A percentile compares a stretch with the other conserved stretches of the same genome.
Evolutionary conservation across 805 yeast species (phyloP).

Genomic region (Barnettozyma siamensis): DNA sequence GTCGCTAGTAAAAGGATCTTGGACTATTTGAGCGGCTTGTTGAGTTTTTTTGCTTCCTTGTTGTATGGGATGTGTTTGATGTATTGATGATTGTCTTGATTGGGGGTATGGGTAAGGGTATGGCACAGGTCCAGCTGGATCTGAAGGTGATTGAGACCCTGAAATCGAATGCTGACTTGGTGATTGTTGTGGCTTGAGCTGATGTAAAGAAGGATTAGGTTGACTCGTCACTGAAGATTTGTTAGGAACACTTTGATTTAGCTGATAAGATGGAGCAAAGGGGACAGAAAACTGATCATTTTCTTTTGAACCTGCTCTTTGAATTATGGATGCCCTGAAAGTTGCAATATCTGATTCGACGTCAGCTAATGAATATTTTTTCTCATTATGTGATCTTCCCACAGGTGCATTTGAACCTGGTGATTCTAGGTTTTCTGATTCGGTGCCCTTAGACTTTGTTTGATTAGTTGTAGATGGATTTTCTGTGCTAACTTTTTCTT

Average conservation of each 20-base stretch:
- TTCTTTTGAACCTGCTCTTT: constrained; percentile 23
- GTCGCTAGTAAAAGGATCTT: constrained; percentile 22
- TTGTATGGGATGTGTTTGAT: constrained; percentile 4
- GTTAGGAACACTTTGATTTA: constrained; percentile 16
- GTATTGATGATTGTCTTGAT: constrained; percentile 5
- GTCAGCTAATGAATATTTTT: constrained; percentile 12
- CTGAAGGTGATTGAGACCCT: constrained; percentile 12
- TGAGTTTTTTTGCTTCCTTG: constrained; percentile 2
- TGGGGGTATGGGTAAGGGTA: constrained; percentile 24
- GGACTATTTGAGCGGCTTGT: constrained; percentile 12
- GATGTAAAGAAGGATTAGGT: background rate
- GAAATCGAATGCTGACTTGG: background rate
- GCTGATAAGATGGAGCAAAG: constrained; percentile 23
- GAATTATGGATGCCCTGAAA: constrained; percentile 23
- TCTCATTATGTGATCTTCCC: constrained; percentile 2
- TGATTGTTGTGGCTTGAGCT: constrained; percentile 5
- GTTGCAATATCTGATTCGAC: constrained; percentile 21
- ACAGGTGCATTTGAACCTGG: constrained; percentile 14
- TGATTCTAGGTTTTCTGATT: constrained; percentile 15
- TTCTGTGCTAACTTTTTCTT: background rate
- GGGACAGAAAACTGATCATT: constrained; percentile 20
- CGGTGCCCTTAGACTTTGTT: background rate
- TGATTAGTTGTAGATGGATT: constrained; percentile 2
- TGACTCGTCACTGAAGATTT: constrained; percentile 8
- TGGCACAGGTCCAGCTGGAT: constrained; percentile 13